Evolutionary conservation across 176 grass and related monocot species (phyloP), one percentile per base, ranked within the genome.

Genomic region (Thinopyrum elongatum): DNA sequence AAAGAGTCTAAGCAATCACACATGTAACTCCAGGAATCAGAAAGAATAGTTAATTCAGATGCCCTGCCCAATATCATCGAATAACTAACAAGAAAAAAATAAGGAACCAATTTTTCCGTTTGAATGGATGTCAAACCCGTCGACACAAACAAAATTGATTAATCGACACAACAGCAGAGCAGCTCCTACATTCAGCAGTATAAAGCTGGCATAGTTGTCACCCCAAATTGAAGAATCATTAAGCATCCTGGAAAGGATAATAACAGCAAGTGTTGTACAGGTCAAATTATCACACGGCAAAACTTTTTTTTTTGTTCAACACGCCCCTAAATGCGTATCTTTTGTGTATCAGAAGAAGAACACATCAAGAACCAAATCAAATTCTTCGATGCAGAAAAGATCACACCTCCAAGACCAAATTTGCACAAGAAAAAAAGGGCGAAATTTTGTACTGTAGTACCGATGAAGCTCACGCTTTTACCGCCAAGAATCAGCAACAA

Each of bases 401-500:
- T 49, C 2, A 7, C 47, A 10, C 4, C 26, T 34, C 58, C 47
- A 23, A 25, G 28, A 53, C 21, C 29, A 82, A 55, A 70, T 47
- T 35, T 22, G 55, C 21, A 12, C 29, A 31, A 26, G 29, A 76
- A 30, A 76, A 58, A 22, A 19, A 21, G 17, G 55, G 8, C 55
- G n/a, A 30, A 53, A 21, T 62, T 10, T 15, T 39, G 77, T 41
- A 74, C 13, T 64, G 11, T 79, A 74, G 4, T 64, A 28, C 33
- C 22, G 23, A 65, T 46, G 10, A 28, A 44, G 16, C 25, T 63
- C 80, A 55, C 28, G 44, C 44, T 70, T 34, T 3, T 33, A 65
- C n/a, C 61, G 28, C 36, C 34, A 82, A 76, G 62, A 46, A 83
- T 53, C 46, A 76, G 74, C 74, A 76, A 76, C 74, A 31, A 22